Evolutionary conservation across 768 basidiomycete species (phyloP), one percentile per base, ranked within the genome.

Genomic region (Leccinum fibrillosum): DNA sequence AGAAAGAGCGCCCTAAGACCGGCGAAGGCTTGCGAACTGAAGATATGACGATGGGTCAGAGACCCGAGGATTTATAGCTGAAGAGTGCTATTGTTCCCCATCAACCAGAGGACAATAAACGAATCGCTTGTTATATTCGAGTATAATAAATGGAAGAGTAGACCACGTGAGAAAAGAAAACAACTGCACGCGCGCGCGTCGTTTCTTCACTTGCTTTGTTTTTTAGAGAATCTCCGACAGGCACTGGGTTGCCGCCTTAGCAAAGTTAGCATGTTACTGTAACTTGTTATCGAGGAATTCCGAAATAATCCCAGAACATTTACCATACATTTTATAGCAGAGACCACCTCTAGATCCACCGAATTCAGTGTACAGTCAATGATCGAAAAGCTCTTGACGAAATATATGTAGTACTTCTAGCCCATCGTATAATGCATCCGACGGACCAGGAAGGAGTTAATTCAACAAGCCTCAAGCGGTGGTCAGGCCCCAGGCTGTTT

Each of bases 21-120:
- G 9, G 48, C 21, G 15, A 21, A 53, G 35, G 55, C 49, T 32
- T 55, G 53, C 10, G n/a, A 44, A 44, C 44, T 15, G n/a, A 48
- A 53, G 54, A 34, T 32, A 34, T 49, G 32, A 48, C 21, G 50
- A 52, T n/a, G 28, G 26, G 13, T 47, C 28, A 15, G 45, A 42
- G 42, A 39, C 19, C 34, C 48, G 47, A 30, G 7, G 55, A 52
- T 71, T 72, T 72, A 72, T 69, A 35, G 54, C 26, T 54, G 49
- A 32, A 45, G 28, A 49, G 34, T 37, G n/a, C 13, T 52, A 55
- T 70, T 70, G 64, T 70, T 62, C 59, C 55, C 21, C 37, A 56
- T 26, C 17, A 51, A 49, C 11, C 21, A 23, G 34, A 44, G 25
- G 39, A 25, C 55, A 53, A 69, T 59, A 69, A 69, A 35, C 26